phyloP scores from a whole-genome alignment of 805 yeast genomes.

The Saccharomycopsis sp. region DNA sequence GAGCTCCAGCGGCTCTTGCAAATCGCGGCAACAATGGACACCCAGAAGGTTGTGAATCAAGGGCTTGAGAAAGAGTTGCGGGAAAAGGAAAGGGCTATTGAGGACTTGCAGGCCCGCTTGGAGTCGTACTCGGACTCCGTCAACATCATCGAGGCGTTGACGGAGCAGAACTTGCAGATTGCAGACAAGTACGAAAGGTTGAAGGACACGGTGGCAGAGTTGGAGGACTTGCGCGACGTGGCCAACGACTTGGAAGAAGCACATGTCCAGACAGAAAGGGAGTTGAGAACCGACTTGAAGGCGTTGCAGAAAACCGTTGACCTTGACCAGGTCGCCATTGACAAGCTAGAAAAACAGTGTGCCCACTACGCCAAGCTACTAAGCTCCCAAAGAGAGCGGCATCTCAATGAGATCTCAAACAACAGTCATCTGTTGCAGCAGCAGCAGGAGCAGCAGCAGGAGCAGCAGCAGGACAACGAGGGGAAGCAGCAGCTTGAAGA shows the following conservation, averaged over 20 bases:
- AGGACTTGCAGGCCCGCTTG: slow-evolving; percentile 26
- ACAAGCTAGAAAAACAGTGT: slow-evolving; percentile 6
- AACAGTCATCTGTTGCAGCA: too few relatives aligned
- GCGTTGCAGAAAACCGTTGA: slow-evolving; percentile 3
- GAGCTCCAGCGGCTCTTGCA: too few relatives aligned
- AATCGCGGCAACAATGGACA: too few relatives aligned
- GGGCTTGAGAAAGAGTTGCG: too few relatives aligned
- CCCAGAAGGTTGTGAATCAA: slow-evolving; percentile 24
- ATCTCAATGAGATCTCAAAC: slow-evolving; percentile 6
- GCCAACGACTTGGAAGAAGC: slow-evolving; percentile 40
- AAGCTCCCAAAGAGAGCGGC: slow-evolving; percentile 1
- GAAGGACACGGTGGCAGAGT: slow-evolving; percentile 33
- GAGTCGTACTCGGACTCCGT: slow-evolving; percentile 27
- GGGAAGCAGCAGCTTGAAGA: too few relatives aligned
- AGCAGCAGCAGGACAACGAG: too few relatives aligned
- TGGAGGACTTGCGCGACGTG: slow-evolving; percentile 41
- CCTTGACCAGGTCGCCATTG: slow-evolving; percentile 5
- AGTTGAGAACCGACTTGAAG: slow-evolving; percentile 30
- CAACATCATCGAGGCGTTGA: slow-evolving; percentile 29
- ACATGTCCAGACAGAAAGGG: slow-evolving; percentile 35
- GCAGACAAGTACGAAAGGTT: slow-evolving; percentile 28
- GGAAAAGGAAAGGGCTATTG: slow-evolving; percentile 20
- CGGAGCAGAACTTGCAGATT: slow-evolving; percentile 31
- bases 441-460: too few relatives aligned
- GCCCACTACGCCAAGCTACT: slow-evolving; percentile 5